Evolutionary conservation across 345 rosid species (phyloP).

Genomic region (Erodium maritimum): DNA sequence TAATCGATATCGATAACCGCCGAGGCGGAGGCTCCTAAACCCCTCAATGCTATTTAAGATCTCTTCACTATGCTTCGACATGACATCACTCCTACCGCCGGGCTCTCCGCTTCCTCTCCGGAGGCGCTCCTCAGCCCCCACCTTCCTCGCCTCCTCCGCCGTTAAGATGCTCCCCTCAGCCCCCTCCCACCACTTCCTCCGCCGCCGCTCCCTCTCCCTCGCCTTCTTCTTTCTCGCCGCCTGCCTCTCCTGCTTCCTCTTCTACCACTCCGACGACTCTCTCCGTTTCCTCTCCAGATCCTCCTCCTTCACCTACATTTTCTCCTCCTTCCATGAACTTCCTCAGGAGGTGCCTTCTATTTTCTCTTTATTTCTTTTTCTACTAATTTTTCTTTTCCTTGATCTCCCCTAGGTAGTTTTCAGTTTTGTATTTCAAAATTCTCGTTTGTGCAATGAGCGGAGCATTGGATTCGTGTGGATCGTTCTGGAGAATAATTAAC

Average conservation of each 20-base stretch:
- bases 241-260: slow-evolving; percentile 9
- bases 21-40: too few species aligned
- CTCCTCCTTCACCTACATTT: background rate
- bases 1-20: too few species aligned
- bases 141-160: slow-evolving; percentile 6
- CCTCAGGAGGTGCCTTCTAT: slow-evolving; percentile 2
- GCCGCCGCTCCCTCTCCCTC: slow-evolving; percentile 3
- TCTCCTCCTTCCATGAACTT: slow-evolving; percentile 4
- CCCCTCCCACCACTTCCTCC: slow-evolving; percentile 3
- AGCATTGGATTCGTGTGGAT: too few species aligned
- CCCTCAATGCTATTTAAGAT: background rate
- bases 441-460: too few species aligned
- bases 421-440: too few species aligned
- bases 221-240: slow-evolving; percentile 11
- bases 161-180: slow-evolving; percentile 8
- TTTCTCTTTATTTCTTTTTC: background rate
- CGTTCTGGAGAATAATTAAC: too few species aligned
- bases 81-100: background rate
- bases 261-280: slow-evolving; percentile 3
- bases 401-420: too few species aligned
- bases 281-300: background rate
- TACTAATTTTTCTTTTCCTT: too few species aligned
- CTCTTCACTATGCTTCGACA: background rate
- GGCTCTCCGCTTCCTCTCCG: background rate
- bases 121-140: slow-evolving; percentile 4